Conservation (phyloP, 306 rosid genomes). For the Dalbergia cochinchinensis region DNA sequence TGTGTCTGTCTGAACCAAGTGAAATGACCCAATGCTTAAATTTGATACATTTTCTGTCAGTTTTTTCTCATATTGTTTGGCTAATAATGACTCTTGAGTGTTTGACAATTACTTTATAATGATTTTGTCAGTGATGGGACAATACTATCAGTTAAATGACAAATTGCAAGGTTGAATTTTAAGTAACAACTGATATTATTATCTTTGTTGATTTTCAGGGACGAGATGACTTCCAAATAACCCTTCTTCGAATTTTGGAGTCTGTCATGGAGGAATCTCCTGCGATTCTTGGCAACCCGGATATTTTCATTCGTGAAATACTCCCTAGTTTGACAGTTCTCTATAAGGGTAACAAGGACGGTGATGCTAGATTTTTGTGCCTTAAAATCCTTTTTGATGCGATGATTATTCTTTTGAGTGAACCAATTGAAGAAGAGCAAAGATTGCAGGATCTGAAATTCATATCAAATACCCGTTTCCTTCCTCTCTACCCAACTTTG, state of each 20-base stretch:
- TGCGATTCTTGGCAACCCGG: conserved; percentile 71
- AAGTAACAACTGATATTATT: conserved; percentile 40
- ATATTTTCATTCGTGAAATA: conserved; percentile 75
- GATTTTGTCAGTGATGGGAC: conserved; percentile 19
- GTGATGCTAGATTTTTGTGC: conserved; percentile 96
- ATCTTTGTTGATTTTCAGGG: conserved; percentile 69
- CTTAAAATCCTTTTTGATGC: conserved; percentile 86
- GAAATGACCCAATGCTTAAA: neutral
- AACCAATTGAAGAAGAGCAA: conserved; percentile 74
- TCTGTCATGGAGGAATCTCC: conserved; percentile 82
- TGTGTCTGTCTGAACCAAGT: neutral
- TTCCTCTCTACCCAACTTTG: conserved; percentile 92
- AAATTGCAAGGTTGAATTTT: conserved; percentile 29
- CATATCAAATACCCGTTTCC: conserved; percentile 77
- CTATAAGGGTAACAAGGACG: conserved; percentile 94
- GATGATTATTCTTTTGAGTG: conserved; percentile 80
- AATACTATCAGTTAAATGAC: conserved; percentile 27
- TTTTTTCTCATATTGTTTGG: neutral
- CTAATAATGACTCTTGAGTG: neutral
- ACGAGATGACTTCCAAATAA: conserved; percentile 96
- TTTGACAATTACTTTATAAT: neutral
- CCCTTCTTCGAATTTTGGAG: conserved; percentile 88
- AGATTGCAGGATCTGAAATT: conserved; percentile 72
- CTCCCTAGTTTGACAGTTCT: conserved; percentile 94
- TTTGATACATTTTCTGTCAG: neutral